phyloP scores from a whole-genome alignment of 129 eudicot genomes.

The Tagetes patula region DNA sequence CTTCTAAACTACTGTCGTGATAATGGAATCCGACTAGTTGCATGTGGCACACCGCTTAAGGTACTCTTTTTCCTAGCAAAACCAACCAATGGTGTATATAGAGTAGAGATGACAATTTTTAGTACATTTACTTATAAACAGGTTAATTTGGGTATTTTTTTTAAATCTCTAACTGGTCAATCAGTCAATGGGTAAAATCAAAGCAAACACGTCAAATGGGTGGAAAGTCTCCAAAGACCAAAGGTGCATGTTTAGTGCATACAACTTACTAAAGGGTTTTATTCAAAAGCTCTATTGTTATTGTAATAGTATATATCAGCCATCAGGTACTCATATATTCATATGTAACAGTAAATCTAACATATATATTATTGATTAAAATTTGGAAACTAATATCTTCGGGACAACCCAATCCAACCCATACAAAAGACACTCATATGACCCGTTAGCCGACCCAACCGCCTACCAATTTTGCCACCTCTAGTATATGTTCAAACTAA shows the following conservation, averaged over 20 bases:
- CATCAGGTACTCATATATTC: background rate
- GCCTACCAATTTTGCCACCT: background rate
- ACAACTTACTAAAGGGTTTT: background rate
- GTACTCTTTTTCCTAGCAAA: conserved; percentile 34
- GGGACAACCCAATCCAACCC: background rate
- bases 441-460: background rate
- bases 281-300: background rate
- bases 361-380: background rate
- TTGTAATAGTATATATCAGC: background rate
- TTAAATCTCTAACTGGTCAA: background rate
- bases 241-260: background rate
- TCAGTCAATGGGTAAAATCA: background rate
- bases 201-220: background rate
- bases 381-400: background rate
- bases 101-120: conserved; percentile 3
- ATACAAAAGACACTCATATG: background rate
- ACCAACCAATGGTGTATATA: background rate
- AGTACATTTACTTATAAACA: background rate
- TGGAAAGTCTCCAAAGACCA: background rate
- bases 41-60: conserved; percentile 95
- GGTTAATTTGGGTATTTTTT: background rate
- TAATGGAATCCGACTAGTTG: conserved; percentile 62
- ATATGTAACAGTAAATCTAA: background rate
- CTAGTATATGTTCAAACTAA: conserved; percentile 2
- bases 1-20: conserved; percentile 81